Percentiles rank a stretch among this genome's conserved stretches.
phyloP scores from a whole-genome alignment of 176 grass and related monocot genomes.

The Triticum timopheevii region DNA sequence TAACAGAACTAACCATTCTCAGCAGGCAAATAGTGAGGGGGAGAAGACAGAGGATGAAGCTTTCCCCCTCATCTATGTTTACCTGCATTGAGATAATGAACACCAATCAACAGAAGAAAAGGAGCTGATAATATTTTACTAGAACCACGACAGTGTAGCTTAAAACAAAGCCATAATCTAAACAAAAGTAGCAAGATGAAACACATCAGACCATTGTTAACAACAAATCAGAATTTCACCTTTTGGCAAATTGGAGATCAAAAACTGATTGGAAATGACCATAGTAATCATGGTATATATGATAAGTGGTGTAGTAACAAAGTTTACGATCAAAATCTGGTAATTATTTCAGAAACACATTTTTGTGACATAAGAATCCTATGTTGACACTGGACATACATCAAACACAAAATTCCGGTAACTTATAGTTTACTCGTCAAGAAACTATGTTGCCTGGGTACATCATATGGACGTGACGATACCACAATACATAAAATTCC shows the following conservation, averaged over 20 bases:
- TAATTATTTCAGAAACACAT: not conserved
- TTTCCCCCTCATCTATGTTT: constrained; percentile 65
- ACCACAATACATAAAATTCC: not conserved
- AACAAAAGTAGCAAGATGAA: not conserved
- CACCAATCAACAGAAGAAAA: constrained; percentile 11
- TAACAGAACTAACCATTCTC: constrained; percentile 68
- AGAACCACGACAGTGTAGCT: not conserved
- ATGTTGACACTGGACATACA: not conserved
- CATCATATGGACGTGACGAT: not conserved
- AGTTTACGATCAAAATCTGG: not conserved
- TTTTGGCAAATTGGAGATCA: not conserved
- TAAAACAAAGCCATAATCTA: constrained; percentile 7
- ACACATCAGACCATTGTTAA: not conserved
- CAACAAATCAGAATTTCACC: not conserved
- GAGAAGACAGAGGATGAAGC: constrained; percentile 74
- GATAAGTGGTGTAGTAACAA: not conserved
- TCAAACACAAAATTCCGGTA: not conserved
- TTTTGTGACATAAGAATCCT: not conserved
- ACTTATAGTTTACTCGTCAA: not conserved
- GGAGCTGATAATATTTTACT: not conserved
- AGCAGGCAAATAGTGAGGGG: constrained; percentile 89
- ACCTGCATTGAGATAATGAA: constrained; percentile 43
- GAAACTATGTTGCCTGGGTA: not conserved
- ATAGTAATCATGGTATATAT: not conserved
- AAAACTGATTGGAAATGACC: constrained; percentile 9